Evolutionary conservation across 2,329 filamentous ascomycete genomes (phyloP).

Genomic region (Cryphonectria carpinicola): DNA sequence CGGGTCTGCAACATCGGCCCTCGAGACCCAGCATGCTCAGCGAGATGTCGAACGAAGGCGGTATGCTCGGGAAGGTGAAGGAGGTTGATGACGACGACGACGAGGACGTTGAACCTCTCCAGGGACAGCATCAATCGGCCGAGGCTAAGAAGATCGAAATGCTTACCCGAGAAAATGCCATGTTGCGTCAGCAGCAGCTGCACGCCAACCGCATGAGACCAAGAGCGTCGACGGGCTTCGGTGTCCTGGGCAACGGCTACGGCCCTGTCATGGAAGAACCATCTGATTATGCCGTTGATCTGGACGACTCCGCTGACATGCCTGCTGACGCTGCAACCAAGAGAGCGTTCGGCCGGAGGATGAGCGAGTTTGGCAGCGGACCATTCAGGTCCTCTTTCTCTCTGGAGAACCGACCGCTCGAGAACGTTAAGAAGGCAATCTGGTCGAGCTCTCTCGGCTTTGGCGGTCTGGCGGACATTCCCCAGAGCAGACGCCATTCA

Average conservation of each 20-base stretch:
- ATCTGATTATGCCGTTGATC: constrained; percentile 72
- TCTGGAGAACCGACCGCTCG: constrained; percentile 64
- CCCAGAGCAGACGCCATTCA: constrained; percentile 79
- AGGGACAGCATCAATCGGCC: constrained; percentile 54
- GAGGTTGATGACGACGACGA: constrained; percentile 70
- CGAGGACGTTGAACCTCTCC: constrained; percentile 12
- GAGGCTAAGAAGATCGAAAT: constrained; percentile 68
- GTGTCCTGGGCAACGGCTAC: constrained; percentile 59
- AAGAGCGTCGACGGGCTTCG: constrained; percentile 59
- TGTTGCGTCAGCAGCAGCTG: constrained; percentile 62
- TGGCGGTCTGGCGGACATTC: constrained; percentile 61
- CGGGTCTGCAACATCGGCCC: constrained; percentile 77
- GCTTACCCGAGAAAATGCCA: constrained; percentile 64
- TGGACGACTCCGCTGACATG: constrained; percentile 64
- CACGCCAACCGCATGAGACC: constrained; percentile 59
- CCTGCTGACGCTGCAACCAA: constrained; percentile 49
- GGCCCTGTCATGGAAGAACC: constrained; percentile 62
- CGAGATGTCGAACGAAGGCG: constrained; percentile 68
- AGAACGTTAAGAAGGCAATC: constrained; percentile 68
- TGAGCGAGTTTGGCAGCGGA: constrained; percentile 59
- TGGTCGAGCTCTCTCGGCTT: constrained; percentile 77
- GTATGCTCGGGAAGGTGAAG: constrained; percentile 68
- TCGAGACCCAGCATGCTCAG: constrained; percentile 79
- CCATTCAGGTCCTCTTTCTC: constrained; percentile 52
- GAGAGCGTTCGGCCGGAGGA: constrained; percentile 53